Evolutionary conservation across 352 stramenopile genomes (phyloP), one percentile per base, ranked within the genome.

Genomic region (Globisporangium parvum): DNA sequence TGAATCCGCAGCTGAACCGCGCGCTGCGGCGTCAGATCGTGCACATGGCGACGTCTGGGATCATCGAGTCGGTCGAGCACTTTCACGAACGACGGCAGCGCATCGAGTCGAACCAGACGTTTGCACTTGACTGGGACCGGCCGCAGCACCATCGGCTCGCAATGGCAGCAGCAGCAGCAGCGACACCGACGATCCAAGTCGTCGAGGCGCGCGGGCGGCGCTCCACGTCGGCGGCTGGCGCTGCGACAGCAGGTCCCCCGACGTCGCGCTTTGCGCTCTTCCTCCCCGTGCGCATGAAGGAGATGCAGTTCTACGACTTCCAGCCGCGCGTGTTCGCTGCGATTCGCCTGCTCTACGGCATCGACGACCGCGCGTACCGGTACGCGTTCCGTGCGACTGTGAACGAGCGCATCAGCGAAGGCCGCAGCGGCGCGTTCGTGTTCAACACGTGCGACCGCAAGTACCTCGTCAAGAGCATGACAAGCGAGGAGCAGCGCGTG

Each of bases 391-490:
- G 82, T 14, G 59, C 69, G 23, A 96, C 88, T 10, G 85, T 85
- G 28, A 96, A 96, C 60, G 89, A 96, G 54, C 86, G 87, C 6
- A 86, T 97, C 47, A 91, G 80, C 46, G 89, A 96, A 75, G 89
- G 89, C 3, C 70, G 85, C 48, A 93, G 77, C 48, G 89, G 85
- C 11, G 89, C 80, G 14, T 97, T 97, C 48, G 79, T 97, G 21
- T 97, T 97, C 55, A 91, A 88, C 50, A 93, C 87, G 39, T 88
- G 73, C 59, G 86, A 96, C 54, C 77, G 81, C 41, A 90, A 92
- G 60, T 96, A 95, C 59, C 51, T 97, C n/a, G 87, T 96, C 12
- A 97, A 97, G 62, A 95, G 78, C 53, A 94, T 87, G 47, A 91
- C 80, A 5, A 62, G 73, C 1, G 69, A 69, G 14, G 90, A 97